A percentile compares a stretch with the other conserved stretches of the same genome.
These are phyloP conservation scores for Phytopythium chamaehyphon DNA, from an alignment of 352 stramenopile species.

Conservation along the genomic window DNA sequence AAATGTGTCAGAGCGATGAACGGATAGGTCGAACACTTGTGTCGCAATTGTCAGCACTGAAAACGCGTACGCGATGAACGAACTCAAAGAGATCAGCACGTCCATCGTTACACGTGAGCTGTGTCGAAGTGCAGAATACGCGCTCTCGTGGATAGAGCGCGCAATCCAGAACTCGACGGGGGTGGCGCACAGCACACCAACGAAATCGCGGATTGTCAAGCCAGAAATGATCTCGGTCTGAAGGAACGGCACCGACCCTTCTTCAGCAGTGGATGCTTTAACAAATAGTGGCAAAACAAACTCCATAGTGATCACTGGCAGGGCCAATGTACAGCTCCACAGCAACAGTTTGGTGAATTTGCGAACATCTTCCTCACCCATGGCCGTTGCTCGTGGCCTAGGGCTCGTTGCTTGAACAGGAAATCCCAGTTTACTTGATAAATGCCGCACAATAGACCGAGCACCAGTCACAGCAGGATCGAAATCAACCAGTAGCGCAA, in stretches of 20 bases:
- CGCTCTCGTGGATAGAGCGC: slow-evolving; percentile 65
- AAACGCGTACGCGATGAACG: slow-evolving; percentile 60
- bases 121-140: slow-evolving; percentile 53
- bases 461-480: slow-evolving; percentile 35
- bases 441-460: slow-evolving; percentile 29
- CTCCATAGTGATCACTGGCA: slow-evolving; percentile 53
- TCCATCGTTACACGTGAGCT: slow-evolving; percentile 70
- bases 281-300: slow-evolving; percentile 45
- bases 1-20: slow-evolving; percentile 49
- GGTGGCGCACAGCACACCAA: slow-evolving; percentile 61
- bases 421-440: slow-evolving; percentile 36
- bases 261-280: slow-evolving; percentile 16
- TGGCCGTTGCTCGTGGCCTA: slow-evolving; percentile 32
- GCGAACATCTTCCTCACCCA: slow-evolving; percentile 30
- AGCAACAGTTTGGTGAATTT: slow-evolving; percentile 42
- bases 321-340: slow-evolving; percentile 48
- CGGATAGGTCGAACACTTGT: slow-evolving; percentile 13
- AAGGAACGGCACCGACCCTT: slow-evolving; percentile 6
- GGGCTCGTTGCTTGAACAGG: slow-evolving; percentile 49
- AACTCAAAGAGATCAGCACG: slow-evolving; percentile 71
- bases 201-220: slow-evolving; percentile 42
- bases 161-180: slow-evolving; percentile 61
- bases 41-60: slow-evolving; percentile 35
- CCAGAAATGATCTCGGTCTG: slow-evolving; percentile 25
- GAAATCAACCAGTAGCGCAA: slow-evolving; percentile 34